phyloP scores from a whole-genome alignment of 108 stramenopile genomes.

The Asterionellopsis glacialis region DNA sequence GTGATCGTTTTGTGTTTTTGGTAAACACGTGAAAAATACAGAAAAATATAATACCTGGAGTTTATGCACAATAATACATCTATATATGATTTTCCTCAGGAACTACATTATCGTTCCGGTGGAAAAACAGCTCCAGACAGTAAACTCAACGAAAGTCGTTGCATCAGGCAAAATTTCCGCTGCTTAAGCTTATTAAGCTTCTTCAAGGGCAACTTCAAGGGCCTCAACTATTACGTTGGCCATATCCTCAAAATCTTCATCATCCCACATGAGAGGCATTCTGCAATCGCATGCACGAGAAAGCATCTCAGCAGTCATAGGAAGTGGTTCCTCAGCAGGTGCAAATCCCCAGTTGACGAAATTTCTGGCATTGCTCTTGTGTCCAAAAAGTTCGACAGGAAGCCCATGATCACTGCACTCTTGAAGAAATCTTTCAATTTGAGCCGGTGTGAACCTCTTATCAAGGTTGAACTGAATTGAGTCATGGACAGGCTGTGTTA shows the following conservation, averaged over 20 bases:
- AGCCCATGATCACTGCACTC: slow-evolving; percentile 70
- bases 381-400: slow-evolving; percentile 86
- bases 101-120: too few relatives aligned
- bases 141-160: neutral
- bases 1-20: too few relatives aligned
- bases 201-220: slow-evolving; percentile 45
- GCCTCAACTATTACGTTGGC: slow-evolving; percentile 70
- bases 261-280: slow-evolving; percentile 88
- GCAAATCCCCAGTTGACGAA: slow-evolving; percentile 91
- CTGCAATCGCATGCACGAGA: slow-evolving; percentile 79
- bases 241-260: slow-evolving; percentile 80
- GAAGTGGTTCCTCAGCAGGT: slow-evolving; percentile 73
- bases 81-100: too few relatives aligned
- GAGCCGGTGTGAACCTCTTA: slow-evolving; percentile 53
- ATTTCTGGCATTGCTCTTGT: slow-evolving; percentile 84
- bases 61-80: too few relatives aligned
- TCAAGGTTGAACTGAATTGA: slow-evolving; percentile 83
- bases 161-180: neutral
- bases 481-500: slow-evolving; percentile 76
- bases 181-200: slow-evolving; percentile 7
- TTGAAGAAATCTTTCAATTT: slow-evolving; percentile 65
- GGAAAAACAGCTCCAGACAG: too few relatives aligned
- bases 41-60: too few relatives aligned
- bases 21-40: too few relatives aligned
- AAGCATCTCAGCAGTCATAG: slow-evolving; percentile 79